Evolutionary conservation across 1,139 yeast genomes (phyloP).

Genomic region (Zygotorulaspora mrakii): DNA sequence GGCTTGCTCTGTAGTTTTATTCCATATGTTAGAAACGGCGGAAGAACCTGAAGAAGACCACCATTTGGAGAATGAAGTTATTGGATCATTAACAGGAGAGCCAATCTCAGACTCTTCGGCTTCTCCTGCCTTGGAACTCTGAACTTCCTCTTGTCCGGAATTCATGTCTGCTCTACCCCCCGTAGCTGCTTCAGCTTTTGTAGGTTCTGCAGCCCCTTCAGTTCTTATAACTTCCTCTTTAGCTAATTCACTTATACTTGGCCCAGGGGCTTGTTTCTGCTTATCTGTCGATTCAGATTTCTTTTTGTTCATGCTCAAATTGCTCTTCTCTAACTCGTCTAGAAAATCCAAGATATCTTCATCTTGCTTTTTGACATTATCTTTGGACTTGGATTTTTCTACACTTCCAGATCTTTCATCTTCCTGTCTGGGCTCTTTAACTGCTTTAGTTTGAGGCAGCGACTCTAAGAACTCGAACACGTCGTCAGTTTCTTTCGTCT

Average conservation of each 20-base stretch:
- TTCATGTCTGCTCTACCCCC: too few species aligned
- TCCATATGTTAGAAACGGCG: slow-evolving; percentile 70
- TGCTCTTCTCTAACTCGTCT: slow-evolving; percentile 64
- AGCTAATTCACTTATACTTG: slow-evolving; percentile 10
- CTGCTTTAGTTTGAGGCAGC: slow-evolving; percentile 61
- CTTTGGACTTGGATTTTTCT: slow-evolving; percentile 28
- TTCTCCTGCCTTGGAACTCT: too few species aligned
- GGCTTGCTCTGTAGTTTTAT: slow-evolving; percentile 40
- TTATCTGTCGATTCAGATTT: slow-evolving; percentile 11
- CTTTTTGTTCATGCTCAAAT: slow-evolving; percentile 24
- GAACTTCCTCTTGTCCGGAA: too few species aligned
- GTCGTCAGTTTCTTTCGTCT: slow-evolving; percentile 59
- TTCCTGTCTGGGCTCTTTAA: slow-evolving; percentile 34
- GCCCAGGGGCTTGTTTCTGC: slow-evolving; percentile 17
- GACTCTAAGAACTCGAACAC: slow-evolving; percentile 88
- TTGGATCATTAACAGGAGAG: slow-evolving; percentile 52
- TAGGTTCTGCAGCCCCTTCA: too few species aligned
- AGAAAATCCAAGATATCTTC: slow-evolving; percentile 82
- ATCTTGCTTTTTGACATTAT: slow-evolving; percentile 44
- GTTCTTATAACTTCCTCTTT: slow-evolving; percentile 10
- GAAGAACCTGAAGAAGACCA: slow-evolving; percentile 74
- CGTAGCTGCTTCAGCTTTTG: too few species aligned
- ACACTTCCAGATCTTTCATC: slow-evolving; percentile 17
- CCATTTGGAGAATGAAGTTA: slow-evolving; percentile 73
- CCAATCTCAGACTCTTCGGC: too few species aligned